Base-by-base conservation (phyloP, 164 flowering plant species). In the Kingdonia uniflora region DNA sequence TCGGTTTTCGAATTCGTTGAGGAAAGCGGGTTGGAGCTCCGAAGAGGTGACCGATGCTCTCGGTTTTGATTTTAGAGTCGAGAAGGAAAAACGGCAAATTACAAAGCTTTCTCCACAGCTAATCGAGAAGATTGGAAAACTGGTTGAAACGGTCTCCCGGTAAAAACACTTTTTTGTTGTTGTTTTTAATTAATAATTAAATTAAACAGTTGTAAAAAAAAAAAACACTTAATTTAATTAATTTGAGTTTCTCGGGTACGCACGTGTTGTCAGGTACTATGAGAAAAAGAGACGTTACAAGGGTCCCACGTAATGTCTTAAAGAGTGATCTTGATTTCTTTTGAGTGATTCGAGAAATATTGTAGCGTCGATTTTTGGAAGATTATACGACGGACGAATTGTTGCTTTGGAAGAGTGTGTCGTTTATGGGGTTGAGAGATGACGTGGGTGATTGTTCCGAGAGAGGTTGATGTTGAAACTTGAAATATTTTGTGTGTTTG, bases 11-110 rank as follows among this genome's bases (percentile, higher is more conserved):
- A 87, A 79, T 12, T 62, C 75, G 46, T 71, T 94, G 46, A 74
- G 85, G 2, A 77, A 80, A 66, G 80, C 90, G 19, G 99, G 99
- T 37, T 94, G 99, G 99, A 84, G 92, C 74, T 75, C 86, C 42
- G 95, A 87, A 46, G 99, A 94, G 59, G 90, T 94, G 0, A 78
- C 90, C 25, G 89, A 94, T 2, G 96, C 81, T 0, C 58, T 94
- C 11, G 92, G 97, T 7, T 87, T 94, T 45, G 76, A 88, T 68
- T 82, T 77, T 42, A 71, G 83, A 24, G 72, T 73, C 49, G 88
- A 82, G 68, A 82, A 76, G 75, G 81, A 71, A 21, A 62, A 63
- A 64, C 77, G 70, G 67, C 80, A 83, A 66, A 65, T 49, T 6
- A 77, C 74, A 66, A 78, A 82, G 49, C 57, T 86, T 29, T 77